phyloP scores from a whole-genome alignment of 768 basidiomycete genomes.

The Lactarius sanguifluus region DNA sequence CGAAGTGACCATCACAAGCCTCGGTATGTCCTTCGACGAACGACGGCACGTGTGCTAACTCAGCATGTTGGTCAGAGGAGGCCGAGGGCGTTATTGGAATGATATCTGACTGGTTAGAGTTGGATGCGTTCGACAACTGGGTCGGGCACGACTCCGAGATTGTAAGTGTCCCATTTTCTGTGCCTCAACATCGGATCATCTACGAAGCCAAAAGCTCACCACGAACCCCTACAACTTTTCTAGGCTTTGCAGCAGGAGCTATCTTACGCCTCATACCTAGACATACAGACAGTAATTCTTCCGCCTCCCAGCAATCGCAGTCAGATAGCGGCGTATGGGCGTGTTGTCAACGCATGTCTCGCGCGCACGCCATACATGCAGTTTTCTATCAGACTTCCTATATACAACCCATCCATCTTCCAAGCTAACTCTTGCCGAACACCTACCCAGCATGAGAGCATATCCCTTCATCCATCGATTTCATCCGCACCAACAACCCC shows the following conservation, averaged over 20 bases:
- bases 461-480: conserved; percentile 13
- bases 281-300: conserved; percentile 79
- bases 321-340: conserved; percentile 89
- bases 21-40: conserved; percentile 57
- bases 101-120: conserved; percentile 91
- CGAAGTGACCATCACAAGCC: conserved; percentile 85
- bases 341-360: conserved; percentile 80
- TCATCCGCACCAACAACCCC: conserved; percentile 31
- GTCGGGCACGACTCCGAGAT: conserved; percentile 95
- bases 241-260: conserved; percentile 94
- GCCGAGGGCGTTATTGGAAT: conserved; percentile 70
- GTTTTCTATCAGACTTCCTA: conserved; percentile 79
- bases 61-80: conserved; percentile 52
- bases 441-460: conserved; percentile 28
- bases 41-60: background rate
- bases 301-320: conserved; percentile 84
- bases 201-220: conserved; percentile 2
- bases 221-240: conserved; percentile 16
- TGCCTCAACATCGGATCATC: conserved; percentile 4
- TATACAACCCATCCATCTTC: conserved; percentile 71
- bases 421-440: conserved; percentile 39
- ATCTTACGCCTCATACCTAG: conserved; percentile 89
- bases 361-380: conserved; percentile 68
- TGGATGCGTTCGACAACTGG: conserved; percentile 91
- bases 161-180: conserved; percentile 47